Base-by-base conservation (phyloP, 306 rosid species). In the Geum urbanum region DNA sequence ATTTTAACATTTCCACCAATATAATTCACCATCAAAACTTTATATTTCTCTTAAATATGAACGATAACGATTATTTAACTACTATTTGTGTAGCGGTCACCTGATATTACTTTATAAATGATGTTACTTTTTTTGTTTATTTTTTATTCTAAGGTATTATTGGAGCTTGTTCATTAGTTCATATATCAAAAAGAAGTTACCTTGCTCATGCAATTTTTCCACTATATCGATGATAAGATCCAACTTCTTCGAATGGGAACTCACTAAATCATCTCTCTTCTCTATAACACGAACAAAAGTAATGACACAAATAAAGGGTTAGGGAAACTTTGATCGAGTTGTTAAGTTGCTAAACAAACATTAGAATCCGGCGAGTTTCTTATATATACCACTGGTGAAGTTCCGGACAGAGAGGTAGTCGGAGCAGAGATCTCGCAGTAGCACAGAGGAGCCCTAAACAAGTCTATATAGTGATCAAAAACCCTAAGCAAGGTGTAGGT, bases 351-450 rank as follows among this genome's bases (percentile, higher is more conserved):
- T 1, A 32, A 32, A 32, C 37, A 32, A 32, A 32, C 3, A 32
- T 32, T 24, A 52, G 4, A 4, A 16, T 0, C 57, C 10, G 27
- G 51, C 0, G n/a, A 50, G 11, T 5, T 27, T 27, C 1, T 27
- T 27, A 11, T 8, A 47, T 47, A 53, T 46, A 88, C 97, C 97
- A 3, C 73, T 76, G 58, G 87, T 88, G 72, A 80, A 69, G 54
- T 75, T 74, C 55, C 79, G 76, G 52, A 91, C 86, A 11, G 79
- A 71, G 18, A 80, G 81, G 68, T 85, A 88, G 60, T 78, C 76
- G 16, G 91, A 85, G 16, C 92, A 89, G 14, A 88, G 88, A 3
- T 77, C 37, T 39, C 97, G 76, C 43, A 89, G 85, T 49, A 78
- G 77, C 11, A 53, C 52, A 48, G 55, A 51, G 8, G 20, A 54